Evolutionary conservation across 2,329 filamentous ascomycete species (phyloP), one percentile per base, ranked within the genome.

Genomic region (Ceratocystis lukuohia): DNA sequence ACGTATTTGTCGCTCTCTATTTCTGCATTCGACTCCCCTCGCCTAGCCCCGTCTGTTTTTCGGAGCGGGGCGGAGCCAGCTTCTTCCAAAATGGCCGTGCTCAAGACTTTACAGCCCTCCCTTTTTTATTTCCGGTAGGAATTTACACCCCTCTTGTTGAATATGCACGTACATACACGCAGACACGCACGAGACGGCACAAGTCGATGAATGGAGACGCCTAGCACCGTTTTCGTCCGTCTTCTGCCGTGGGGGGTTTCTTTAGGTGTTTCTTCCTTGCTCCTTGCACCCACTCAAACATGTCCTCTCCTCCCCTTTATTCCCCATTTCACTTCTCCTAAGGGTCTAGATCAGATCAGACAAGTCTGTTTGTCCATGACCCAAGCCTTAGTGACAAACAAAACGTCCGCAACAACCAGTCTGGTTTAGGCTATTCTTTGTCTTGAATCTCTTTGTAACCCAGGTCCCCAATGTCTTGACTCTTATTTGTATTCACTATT

Each of bases 61-160:
- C 53, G 25, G 53, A 33, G 53, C 53, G 10, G 53, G 22, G 53
- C 53, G 53, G 53, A 57, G 53, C 30, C 22, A 10, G 30, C 28
- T 30, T 57, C 53, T 57, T 30, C 28, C 22, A 57, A 15, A 57
- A 57, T 57, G 53, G 22, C 53, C 53, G 53, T 57, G 53, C 53
- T 57, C 53, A 33, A 33, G 3, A 17, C 15, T 33, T 33, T 12
- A 7, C 53, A 12, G 25, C 10, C 22, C 22, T 15, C 28, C 28
- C 25, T 30, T 57, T 30, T 30, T 57, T 57, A 17, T 57, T 57
- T 15, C 25, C 17, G 53, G 10, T 57, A 28, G 22, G 22, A 57
- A 33, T 30, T 30, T 28, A 30, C 53, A 57, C 22, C 17, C 22
- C 53, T 57, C 22, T 41, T 41, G 3, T 12, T 41, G 37, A 41